phyloP scores from a whole-genome alignment of 495 filamentous ascomycete genomes.

The Thermochaetoides thermophila region DNA sequence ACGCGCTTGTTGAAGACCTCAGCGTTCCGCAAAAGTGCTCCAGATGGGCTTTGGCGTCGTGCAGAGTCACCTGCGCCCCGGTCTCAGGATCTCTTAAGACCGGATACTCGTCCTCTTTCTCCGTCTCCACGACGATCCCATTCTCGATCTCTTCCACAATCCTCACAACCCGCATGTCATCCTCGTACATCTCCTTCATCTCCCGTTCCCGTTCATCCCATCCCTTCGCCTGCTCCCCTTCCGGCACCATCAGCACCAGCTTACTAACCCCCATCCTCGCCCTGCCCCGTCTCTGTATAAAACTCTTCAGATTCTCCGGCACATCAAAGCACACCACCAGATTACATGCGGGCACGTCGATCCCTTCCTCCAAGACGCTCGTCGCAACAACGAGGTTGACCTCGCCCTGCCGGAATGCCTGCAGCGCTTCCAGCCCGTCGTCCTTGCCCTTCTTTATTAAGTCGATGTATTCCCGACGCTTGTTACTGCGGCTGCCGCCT shows the following conservation, averaged over 20 bases:
- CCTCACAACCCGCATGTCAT: conserved; percentile 44
- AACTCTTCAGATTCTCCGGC: conserved; percentile 65
- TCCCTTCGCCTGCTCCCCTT: conserved; percentile 17
- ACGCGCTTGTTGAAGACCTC: conserved; percentile 37
- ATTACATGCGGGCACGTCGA: conserved; percentile 77
- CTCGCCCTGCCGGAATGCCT: conserved; percentile 50
- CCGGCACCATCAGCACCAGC: conserved; percentile 46
- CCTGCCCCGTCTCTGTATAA: conserved; percentile 76
- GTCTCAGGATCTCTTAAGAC: conserved; percentile 34
- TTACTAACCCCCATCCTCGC: conserved; percentile 59
- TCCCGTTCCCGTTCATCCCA: conserved; percentile 53
- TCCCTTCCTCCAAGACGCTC: conserved; percentile 79
- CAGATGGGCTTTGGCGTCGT: conserved; percentile 60
- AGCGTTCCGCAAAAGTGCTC: conserved; percentile 67
- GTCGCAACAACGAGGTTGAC: conserved; percentile 75
- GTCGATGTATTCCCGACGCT: conserved; percentile 43
- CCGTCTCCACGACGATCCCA: conserved; percentile 25
- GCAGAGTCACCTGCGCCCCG: conserved; percentile 58
- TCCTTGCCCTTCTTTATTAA: conserved; percentile 37
- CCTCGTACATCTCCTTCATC: conserved; percentile 61
- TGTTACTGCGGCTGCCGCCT: no score
- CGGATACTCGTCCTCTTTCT: conserved; percentile 15
- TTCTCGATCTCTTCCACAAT: conserved; percentile 37
- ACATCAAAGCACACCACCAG: conserved; percentile 74
- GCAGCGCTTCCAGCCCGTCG: conserved; percentile 44